These are phyloP conservation scores for Tagetes erecta DNA, from an alignment of 129 eudicot species.

Conservation along the genomic window DNA sequence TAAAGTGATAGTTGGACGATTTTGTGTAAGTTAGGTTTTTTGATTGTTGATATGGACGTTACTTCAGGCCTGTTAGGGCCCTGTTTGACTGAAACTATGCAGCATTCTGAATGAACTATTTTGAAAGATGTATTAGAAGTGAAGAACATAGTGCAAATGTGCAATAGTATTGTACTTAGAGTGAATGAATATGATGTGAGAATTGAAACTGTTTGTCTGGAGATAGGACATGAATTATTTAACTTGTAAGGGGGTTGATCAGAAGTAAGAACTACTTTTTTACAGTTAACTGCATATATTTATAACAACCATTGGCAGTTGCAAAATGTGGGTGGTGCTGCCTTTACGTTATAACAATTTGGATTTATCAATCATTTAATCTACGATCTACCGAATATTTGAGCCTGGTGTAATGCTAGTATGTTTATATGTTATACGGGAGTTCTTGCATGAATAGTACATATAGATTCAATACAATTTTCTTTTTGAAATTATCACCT, in stretches of 20 bases:
- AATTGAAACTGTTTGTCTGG: background rate
- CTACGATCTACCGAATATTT: background rate
- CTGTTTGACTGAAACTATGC: background rate
- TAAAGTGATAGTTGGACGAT: background rate
- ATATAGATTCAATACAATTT: background rate
- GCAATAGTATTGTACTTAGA: background rate
- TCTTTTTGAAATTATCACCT: background rate
- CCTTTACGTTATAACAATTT: background rate
- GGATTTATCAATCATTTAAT: background rate
- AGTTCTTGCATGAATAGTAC: background rate
- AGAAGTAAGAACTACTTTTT: background rate
- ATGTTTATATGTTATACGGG: background rate
- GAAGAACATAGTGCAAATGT: background rate
- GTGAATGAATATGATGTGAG: background rate
- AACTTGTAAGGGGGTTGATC: no score
- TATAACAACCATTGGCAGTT: background rate
- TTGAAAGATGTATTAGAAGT: background rate
- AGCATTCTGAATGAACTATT: background rate
- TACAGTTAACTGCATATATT: background rate
- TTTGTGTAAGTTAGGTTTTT: background rate
- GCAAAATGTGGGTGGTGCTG: slow-evolving; percentile 2
- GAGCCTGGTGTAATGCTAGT: background rate
- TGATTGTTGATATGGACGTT: background rate
- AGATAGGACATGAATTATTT: no score
- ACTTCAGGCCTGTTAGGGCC: background rate